Percentiles rank a stretch among this genome's conserved stretches.
phyloP scores from a whole-genome alignment of 352 stramenopile species.

The Globisporangium middletonii region DNA sequence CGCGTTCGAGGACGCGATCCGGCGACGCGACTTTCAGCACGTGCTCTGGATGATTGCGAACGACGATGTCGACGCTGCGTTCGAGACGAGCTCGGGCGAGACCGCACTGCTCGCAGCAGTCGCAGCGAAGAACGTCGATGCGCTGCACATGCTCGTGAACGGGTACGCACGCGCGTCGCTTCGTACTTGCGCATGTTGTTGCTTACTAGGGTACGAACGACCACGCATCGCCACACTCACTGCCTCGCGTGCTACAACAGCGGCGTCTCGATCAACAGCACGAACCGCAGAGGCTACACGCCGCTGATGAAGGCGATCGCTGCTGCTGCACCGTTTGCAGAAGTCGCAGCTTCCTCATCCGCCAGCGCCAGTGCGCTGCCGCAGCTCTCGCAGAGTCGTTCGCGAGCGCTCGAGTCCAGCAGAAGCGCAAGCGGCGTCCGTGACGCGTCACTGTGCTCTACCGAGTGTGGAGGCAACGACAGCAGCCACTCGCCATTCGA shows the following conservation, averaged over 20 bases:
- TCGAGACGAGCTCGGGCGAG: constrained; percentile 53
- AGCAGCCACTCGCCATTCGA: constrained; percentile 26
- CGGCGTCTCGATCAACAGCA: constrained; percentile 47
- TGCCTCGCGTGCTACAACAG: constrained; percentile 12
- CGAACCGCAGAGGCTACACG: constrained; percentile 56
- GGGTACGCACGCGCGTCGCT: constrained; percentile 19
- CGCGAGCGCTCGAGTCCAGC: not conserved
- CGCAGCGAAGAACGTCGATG: constrained; percentile 32
- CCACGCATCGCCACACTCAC: not conserved
- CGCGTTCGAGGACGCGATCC: constrained; percentile 47
- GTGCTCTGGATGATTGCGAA: constrained; percentile 73
- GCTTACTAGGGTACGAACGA: no score
- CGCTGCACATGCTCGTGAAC: constrained; percentile 34
- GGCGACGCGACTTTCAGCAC: constrained; percentile 45
- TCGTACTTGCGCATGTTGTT: not conserved
- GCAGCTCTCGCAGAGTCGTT: not conserved
- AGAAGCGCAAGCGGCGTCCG: not conserved
- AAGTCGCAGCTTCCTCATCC: not conserved
- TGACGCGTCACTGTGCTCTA: not conserved
- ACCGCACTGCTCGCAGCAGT: constrained; percentile 56
- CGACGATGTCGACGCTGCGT: constrained; percentile 32
- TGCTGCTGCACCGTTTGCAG: constrained; percentile 24
- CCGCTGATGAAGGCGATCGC: constrained; percentile 74
- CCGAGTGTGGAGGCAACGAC: constrained; percentile 1
- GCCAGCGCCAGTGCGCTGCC: not conserved